Evolutionary conservation across 1,139 yeast species (phyloP).

Genomic region (Diutina mesorugosa): DNA sequence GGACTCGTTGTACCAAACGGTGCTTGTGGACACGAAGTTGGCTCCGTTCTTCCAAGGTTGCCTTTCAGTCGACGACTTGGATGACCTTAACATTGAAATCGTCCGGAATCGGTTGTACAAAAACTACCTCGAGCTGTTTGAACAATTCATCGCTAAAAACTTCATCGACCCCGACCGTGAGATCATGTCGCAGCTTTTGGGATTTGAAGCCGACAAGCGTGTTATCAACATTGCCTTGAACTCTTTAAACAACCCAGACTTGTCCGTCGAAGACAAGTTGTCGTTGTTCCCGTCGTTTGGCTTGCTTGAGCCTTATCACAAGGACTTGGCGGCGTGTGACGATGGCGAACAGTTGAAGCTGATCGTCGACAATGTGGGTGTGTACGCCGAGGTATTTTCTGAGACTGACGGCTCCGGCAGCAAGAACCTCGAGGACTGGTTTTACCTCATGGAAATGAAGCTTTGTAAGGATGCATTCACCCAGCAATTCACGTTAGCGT

Average conservation of each 20-base stretch:
- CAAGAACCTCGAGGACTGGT: constrained; percentile 78
- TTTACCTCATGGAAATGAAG: constrained; percentile 85
- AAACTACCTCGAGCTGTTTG: constrained; percentile 85
- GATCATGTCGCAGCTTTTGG: constrained; percentile 64
- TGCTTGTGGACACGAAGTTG: constrained; percentile 92
- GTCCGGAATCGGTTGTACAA: constrained; percentile 84
- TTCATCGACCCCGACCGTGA: constrained; percentile 70
- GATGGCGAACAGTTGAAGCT: constrained; percentile 76
- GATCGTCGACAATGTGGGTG: constrained; percentile 63
- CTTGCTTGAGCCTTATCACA: constrained; percentile 65
- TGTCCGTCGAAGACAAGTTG: constrained; percentile 56
- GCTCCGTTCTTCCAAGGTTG: constrained; percentile 94
- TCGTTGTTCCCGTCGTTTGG: constrained; percentile 74
- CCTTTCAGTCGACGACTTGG: constrained; percentile 85
- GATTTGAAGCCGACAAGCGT: constrained; percentile 92
- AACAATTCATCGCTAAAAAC: constrained; percentile 44
- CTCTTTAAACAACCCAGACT: constrained; percentile 68
- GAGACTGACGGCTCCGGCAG: constrained; percentile 30
- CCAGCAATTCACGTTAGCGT: constrained; percentile 84
- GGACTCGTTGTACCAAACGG: constrained; percentile 83
- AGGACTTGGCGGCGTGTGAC: constrained; percentile 60
- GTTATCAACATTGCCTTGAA: constrained; percentile 84
- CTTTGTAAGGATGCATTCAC: constrained; percentile 88
- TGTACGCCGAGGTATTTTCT: constrained; percentile 55
- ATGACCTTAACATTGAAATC: constrained; percentile 90